Evolutionary conservation across 108 stramenopile genomes (phyloP), one percentile per base, ranked within the genome.

Genomic region (Aurantiochytrium sp.): DNA sequence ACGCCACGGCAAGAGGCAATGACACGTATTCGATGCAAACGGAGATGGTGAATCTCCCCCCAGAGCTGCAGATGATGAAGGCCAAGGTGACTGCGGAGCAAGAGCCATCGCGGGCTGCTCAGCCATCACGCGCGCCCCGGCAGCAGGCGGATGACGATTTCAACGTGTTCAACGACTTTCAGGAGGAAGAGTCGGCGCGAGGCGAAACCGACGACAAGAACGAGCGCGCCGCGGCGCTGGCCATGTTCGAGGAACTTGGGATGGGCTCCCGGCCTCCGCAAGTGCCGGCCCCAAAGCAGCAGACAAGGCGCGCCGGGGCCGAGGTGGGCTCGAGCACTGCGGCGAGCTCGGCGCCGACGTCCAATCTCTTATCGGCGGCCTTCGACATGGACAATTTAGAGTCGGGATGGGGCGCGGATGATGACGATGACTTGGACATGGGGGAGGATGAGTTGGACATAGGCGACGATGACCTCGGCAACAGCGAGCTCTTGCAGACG

Each of bases 171-270:
- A n/a, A n/a, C n/a, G n/a, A n/a, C n/a, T n/a, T n/a, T n/a, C n/a
- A n/a, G n/a, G n/a, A n/a, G n/a, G n/a, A n/a, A n/a, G n/a, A n/a
- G n/a, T n/a, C n/a, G n/a, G n/a, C n/a, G n/a, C n/a, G n/a, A n/a
- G n/a, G n/a, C n/a, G n/a, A n/a, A n/a, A n/a, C n/a, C n/a, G 59
- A 65, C 59, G 59, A 65, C 34, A 65, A 65, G 59, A 27, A 65
- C 6, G 59, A 65, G 12, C 59, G 59, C 3, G 59, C 8, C 24
- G 59, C 59, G 8, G 59, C 59, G 27, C 34, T 65, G 15, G 59
- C 59, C 15, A 65, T 65, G 59, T 65, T 65, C 34, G 59, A 1
- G 34, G 59, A 65, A 34, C 59, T 65, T 65, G 59, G 59, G 34
- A 65, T 65, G 59, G 59, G 59, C 59, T 34, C 32, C 59, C 50